Percentiles rank a stretch among this genome's conserved stretches.
Conservation (phyloP, 2,329 filamentous ascomycete species). For the Emmonsiellopsis sp. region DNA sequence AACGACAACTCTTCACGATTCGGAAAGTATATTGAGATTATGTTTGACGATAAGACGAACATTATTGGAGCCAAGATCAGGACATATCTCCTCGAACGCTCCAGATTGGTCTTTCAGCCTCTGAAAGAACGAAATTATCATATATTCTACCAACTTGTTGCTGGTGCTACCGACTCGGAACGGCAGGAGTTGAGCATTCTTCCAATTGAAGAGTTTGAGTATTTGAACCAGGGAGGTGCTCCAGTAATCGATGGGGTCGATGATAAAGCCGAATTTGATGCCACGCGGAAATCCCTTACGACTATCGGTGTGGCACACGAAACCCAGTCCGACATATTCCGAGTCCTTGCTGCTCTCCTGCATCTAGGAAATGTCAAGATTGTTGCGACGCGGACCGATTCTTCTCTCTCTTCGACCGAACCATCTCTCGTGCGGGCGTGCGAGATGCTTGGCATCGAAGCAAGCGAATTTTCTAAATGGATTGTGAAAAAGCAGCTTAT, state of each 20-base stretch:
- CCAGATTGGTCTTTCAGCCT: conserved; percentile 91
- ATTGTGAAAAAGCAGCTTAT: conserved; percentile 98
- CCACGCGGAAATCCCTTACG: conserved; percentile 73
- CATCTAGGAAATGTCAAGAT: conserved; percentile 98
- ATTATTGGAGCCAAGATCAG: conserved; percentile 97
- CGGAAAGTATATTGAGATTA: conserved; percentile 99
- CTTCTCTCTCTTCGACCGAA: conserved; percentile 69
- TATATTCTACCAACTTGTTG: conserved; percentile 95
- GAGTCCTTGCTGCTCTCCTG: conserved; percentile 76
- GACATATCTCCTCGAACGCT: conserved; percentile 90
- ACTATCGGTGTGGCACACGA: conserved; percentile 73
- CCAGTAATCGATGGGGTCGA: conserved; percentile 90
- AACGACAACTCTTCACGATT: conserved; percentile 99
- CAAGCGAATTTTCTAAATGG: conserved; percentile 86
- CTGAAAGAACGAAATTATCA: conserved; percentile 98
- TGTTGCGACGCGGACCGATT: conserved; percentile 78
- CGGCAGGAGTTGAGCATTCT: conserved; percentile 69
- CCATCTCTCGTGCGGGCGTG: conserved; percentile 75
- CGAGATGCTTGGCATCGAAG: conserved; percentile 76
- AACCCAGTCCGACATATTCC: conserved; percentile 80
- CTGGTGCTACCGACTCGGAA: conserved; percentile 78
- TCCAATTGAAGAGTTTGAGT: conserved; percentile 84
- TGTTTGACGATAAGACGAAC: conserved; percentile 91
- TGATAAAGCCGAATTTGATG: conserved; percentile 86
- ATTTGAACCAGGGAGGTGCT: conserved; percentile 88